A percentile compares a stretch with the other conserved stretches of the same genome.
Conservation (phyloP, 2,329 filamentous ascomycete species). For the Botrytis squamosa region DNA sequence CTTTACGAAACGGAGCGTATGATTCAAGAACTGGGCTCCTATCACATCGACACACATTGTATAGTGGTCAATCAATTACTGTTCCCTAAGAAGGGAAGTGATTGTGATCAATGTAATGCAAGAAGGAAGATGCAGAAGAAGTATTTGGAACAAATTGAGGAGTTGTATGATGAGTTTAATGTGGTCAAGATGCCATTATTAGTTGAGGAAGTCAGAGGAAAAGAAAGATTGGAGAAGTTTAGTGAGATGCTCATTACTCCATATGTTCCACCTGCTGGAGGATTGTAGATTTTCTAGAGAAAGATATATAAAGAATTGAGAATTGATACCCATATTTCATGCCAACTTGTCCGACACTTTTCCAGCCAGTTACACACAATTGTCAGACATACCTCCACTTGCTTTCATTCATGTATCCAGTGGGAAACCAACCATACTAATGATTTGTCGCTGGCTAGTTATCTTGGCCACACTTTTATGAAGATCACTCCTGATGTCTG, state of each 20-base stretch:
- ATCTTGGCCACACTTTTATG: background rate
- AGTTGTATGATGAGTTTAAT: conserved; percentile 98
- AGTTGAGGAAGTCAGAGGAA: conserved; percentile 92
- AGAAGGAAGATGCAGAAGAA: conserved; percentile 98
- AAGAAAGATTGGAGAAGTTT: conserved; percentile 89
- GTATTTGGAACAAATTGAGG: conserved; percentile 97
- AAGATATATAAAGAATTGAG: conserved; percentile 8
- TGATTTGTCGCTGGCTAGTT: background rate
- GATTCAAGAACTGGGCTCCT: conserved; percentile 95
- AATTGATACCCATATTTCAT: conserved; percentile 20
- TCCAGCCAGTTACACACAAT: background rate
- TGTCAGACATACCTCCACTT: background rate
- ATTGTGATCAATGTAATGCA: conserved; percentile 93
- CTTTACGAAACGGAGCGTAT: conserved; percentile 99
- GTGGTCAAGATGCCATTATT: conserved; percentile 97
- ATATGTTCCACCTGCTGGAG: conserved; percentile 61
- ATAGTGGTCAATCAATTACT: conserved; percentile 98
- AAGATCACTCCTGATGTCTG: background rate
- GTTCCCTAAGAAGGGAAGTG: conserved; percentile 81
- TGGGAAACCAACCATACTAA: background rate
- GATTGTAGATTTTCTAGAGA: conserved; percentile 31
- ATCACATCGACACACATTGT: conserved; percentile 92
- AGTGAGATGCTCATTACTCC: conserved; percentile 80
- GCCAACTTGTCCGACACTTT: background rate
- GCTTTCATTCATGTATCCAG: background rate